Evolutionary conservation across 2,329 filamentous ascomycete species (phyloP), one percentile per base, ranked within the genome.

Genomic region (Nemania sp.): DNA sequence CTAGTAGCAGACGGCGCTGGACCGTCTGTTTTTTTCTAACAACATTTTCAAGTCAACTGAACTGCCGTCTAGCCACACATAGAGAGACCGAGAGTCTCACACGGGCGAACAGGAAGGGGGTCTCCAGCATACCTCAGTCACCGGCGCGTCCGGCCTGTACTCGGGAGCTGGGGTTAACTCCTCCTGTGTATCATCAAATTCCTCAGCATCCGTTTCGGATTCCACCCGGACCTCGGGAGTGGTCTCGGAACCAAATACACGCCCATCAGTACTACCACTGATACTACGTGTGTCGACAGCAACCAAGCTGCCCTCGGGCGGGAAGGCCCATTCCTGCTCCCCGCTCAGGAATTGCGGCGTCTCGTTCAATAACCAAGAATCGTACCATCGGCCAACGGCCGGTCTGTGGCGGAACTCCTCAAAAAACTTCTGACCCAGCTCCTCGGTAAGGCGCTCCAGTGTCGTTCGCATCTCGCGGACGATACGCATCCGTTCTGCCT

Each of bases 351-450:
- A 63, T 7, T 62, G 58, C 17, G 64, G 64, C 6, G 64, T 55
- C 34, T 64, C 61, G 49, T 64, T 62, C 34, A 57, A 54, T 20
- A 65, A 37, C 64, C 64, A 65, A 18, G 64, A 64, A 42, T 65
- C 64, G 18, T 65, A 65, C 64, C 64, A 65, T 12, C 64, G 61
- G n/a, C 64, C 64, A 57, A 65, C 64, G n/a, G 55, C 34, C 35
- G 64, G 64, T 21, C 64, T 55, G n/a, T 62, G 35, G 35, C 61
- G 58, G 43, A 62, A 65, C 37, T 65, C 61, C 18, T 65, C 61
- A 17, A 64, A 65, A 37, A 65, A 65, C 29, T 64, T 64, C 55
- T 65, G 61, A 2, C 64, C 64, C 34, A 65, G 25, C 37, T 65
- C 64, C 46, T 65, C 64, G 13, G 64, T 65, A 48, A 65, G 58